Conservation (phyloP, 768 basidiomycete species). For the Termitomyces sp. region DNA sequence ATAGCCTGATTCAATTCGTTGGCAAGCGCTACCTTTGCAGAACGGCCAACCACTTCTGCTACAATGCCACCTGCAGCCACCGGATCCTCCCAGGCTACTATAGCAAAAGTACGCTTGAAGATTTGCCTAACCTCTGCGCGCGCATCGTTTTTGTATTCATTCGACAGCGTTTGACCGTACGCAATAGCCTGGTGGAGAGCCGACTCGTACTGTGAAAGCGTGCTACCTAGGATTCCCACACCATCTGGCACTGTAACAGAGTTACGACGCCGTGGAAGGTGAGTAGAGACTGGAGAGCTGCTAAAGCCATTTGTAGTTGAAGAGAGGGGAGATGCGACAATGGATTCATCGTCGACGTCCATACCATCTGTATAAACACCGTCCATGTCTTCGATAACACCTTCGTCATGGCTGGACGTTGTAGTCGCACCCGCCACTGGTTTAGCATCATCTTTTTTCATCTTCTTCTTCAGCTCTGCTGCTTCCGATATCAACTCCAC, state of each 20-base stretch:
- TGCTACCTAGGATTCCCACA: conserved; percentile 14
- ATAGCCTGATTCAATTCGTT: conserved; percentile 81
- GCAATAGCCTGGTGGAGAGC: conserved; percentile 60
- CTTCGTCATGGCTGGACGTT: conserved; percentile 19
- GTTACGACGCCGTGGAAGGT: conserved; percentile 2
- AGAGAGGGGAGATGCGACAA: conserved; percentile 10
- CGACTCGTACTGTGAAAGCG: conserved; percentile 39
- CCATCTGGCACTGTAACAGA: conserved; percentile 4
- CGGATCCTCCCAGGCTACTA: conserved; percentile 78
- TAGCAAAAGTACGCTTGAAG: conserved; percentile 70
- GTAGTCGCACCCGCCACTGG: neutral
- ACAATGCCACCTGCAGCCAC: conserved; percentile 59
- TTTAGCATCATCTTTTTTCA: conserved; percentile 23
- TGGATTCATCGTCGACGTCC: conserved; percentile 48
- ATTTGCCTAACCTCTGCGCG: conserved; percentile 61
- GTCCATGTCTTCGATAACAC: conserved; percentile 35
- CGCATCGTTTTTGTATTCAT: conserved; percentile 59
- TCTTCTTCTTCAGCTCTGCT: conserved; percentile 60
- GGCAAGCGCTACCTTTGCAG: conserved; percentile 59
- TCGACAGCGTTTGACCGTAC: conserved; percentile 70
- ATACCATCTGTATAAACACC: conserved; percentile 33
- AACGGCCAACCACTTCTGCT: conserved; percentile 63
- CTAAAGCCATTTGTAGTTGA: conserved; percentile 22
- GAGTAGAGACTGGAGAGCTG: conserved; percentile 14
- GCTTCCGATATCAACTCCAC: conserved; percentile 77